These are phyloP conservation scores for Beverwykella pulmonaria DNA, from an alignment of 495 filamentous ascomycete genomes.

Conservation along the genomic window DNA sequence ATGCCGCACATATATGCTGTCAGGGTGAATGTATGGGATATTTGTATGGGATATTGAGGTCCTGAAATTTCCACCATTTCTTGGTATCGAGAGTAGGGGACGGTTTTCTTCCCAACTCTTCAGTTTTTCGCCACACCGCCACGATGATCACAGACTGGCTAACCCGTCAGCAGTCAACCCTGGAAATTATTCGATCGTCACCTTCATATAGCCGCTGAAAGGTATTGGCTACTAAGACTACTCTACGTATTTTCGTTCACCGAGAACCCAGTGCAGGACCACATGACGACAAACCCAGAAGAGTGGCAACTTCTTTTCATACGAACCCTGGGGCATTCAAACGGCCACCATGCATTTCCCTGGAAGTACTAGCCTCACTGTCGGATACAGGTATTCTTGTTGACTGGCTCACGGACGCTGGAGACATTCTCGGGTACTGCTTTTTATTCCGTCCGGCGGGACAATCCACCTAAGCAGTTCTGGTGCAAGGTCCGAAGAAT, in stretches of 20 bases:
- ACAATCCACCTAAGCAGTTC: not conserved
- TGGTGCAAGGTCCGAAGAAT: not conserved
- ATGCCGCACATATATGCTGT: too few relatives aligned
- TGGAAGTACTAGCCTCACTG: not conserved
- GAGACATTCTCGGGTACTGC: not conserved
- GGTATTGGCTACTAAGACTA: not conserved
- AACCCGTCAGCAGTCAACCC: not conserved
- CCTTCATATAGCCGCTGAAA: not conserved
- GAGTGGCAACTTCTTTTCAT: not conserved
- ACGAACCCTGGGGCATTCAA: not conserved
- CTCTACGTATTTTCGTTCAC: not conserved
- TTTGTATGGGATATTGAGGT: too few relatives aligned
- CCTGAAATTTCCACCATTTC: not conserved
- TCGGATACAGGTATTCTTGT: not conserved
- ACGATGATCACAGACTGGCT: not conserved
- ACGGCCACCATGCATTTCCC: too few relatives aligned
- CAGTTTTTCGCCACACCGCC: not conserved
- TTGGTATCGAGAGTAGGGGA: not conserved
- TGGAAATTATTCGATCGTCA: not conserved
- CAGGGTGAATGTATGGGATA: too few relatives aligned
- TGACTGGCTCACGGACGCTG: not conserved
- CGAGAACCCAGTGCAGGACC: not conserved
- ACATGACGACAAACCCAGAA: not conserved
- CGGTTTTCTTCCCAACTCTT: not conserved
- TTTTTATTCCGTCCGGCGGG: not conserved